Evolutionary conservation across 257 asterid species (phyloP).

Genomic region (Solanum pennellii): DNA sequence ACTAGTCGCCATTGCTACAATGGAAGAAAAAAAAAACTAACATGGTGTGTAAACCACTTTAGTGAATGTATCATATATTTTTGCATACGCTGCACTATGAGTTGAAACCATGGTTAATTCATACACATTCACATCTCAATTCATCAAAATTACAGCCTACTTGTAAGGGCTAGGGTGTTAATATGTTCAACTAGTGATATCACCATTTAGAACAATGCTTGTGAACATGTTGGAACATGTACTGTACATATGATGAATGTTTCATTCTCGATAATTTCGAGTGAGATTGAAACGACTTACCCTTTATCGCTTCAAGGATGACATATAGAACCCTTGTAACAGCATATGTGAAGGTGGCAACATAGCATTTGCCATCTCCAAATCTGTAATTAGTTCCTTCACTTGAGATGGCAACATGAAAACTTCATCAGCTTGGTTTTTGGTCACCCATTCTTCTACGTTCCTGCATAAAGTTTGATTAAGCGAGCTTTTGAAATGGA

Average conservation of each 20-base stretch:
- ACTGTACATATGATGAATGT: background rate
- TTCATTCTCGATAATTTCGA: background rate
- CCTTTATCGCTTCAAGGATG: constrained; percentile 52
- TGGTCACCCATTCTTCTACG: constrained; percentile 46
- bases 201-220: background rate
- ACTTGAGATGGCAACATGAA: constrained; percentile 79
- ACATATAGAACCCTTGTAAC: constrained; percentile 50
- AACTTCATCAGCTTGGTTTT: constrained; percentile 73
- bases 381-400: constrained; percentile 27
- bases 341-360: constrained; percentile 55
- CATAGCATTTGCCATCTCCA: constrained; percentile 42
- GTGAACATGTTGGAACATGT: background rate
- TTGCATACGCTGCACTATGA: background rate
- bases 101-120: background rate
- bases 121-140: background rate
- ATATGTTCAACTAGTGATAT: background rate
- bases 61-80: background rate
- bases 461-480: constrained; percentile 24
- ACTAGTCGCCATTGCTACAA: background rate
- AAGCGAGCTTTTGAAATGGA: background rate
- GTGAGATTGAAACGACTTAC: background rate
- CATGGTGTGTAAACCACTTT: background rate
- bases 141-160: background rate
- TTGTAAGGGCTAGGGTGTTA: background rate
- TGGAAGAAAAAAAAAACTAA: background rate